Percentiles rank a stretch among this genome's conserved stretches.
These are phyloP conservation scores for Breviolum minutum DNA, from an alignment of 73 alveolate species.

Conservation along the genomic window DNA sequence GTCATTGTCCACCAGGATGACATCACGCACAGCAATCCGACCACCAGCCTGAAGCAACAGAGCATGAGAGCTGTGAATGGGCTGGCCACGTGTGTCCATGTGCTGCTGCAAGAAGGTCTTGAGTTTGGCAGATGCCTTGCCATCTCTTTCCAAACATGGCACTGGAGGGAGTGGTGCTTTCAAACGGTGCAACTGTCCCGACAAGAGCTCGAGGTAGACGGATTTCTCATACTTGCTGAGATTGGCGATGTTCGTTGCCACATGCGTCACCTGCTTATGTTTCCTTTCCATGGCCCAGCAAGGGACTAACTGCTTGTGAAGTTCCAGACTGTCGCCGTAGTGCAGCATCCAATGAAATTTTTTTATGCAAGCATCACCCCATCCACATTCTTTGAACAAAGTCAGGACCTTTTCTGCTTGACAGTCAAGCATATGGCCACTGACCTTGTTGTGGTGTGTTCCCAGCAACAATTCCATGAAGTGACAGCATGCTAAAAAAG, in stretches of 20 bases:
- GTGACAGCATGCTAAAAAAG: not conserved
- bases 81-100: not conserved
- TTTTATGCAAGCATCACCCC: not conserved
- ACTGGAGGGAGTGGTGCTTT: not conserved
- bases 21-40: not conserved
- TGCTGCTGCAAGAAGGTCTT: not conserved
- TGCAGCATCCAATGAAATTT: conserved; percentile 18
- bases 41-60: not conserved
- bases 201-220: not conserved
- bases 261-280: not conserved
- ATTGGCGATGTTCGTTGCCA: not conserved
- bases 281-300: conserved; percentile 58
- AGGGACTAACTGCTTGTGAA: not conserved
- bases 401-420: not conserved
- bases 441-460: not conserved
- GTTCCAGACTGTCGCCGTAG: not conserved
- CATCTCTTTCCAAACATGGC: not conserved
- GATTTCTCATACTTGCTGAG: not conserved
- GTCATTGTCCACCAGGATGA: not conserved
- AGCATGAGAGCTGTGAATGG: not conserved
- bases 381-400: not conserved
- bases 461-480: not conserved
- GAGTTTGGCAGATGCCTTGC: not conserved
- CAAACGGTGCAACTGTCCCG: conserved; percentile 26
- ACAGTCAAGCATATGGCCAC: not conserved